Base-by-base conservation (phyloP, 2,329 filamentous ascomycete species). In the Neofusicoccum ribis region DNA sequence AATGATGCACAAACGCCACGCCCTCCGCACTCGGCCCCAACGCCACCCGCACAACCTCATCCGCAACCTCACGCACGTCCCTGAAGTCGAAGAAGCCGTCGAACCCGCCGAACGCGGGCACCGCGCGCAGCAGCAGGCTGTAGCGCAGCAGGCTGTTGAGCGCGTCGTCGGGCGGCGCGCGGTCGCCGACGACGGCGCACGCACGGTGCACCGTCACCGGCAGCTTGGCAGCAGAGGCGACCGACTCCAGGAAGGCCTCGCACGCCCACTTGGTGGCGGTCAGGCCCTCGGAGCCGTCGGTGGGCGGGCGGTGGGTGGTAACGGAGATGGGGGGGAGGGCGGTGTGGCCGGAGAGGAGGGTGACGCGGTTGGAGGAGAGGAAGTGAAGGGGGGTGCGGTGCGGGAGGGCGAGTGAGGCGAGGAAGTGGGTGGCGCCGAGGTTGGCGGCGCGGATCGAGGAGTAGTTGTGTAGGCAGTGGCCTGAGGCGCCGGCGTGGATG, bases 391-490 rank as follows among this genome's bases (percentile, higher is more conserved):
- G 68, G 9, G 68, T 17, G 17, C 34, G 58, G 41, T 46, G 41
- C 0, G 47, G 39, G 3, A 58, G n/a, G 1, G 67, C 67, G 8
- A 72, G 17, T 14, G 50, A 7, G 20, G 65, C 23, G 3, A 69
- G 66, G 2, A 27, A 43, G 9, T 41, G 52, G 15, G 65, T 67
- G 4, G 52, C 62, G 27, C 15, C 34, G 34, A 76, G 68, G 65
- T 75, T 76, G 37, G 65, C 62, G 17, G 65, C 66, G 3, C 70
- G 70, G 3, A 75, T 66, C 1, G 67, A 67, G n/a, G 68, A n/a
- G 65, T 74, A 74, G 34, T 65, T 67, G 65, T 74, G 69, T 63
- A 74, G 66, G 67, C 70, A 73, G 43, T 69, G 69, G 0, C 68
- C 70, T 39, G 69, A 64, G 31, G 65, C 69, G 9, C 68, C 73